Evolutionary conservation across 2,329 filamentous ascomycete genomes (phyloP), one percentile per base, ranked within the genome.

Genomic region (Zymoseptoria ardabiliae): DNA sequence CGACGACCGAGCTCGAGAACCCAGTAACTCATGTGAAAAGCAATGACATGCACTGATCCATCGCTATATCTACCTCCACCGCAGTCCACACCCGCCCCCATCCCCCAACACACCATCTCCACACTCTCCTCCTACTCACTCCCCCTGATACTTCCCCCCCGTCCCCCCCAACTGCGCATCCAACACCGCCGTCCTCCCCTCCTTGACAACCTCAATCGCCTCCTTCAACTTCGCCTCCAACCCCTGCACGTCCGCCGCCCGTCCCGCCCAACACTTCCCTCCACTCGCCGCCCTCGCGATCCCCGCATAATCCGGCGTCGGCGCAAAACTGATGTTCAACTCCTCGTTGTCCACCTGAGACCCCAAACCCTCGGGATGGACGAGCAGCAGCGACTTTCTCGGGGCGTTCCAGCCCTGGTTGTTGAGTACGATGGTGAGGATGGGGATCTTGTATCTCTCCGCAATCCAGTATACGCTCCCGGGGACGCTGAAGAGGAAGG

Each of bases 391-490:
- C 17, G 81, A 85, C 58, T 78, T 77, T 4, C 81, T 75, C 0
- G 86, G 86, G 0, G 85, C 86, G 66, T 89, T 86, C 86, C 86
- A 89, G 51, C 86, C 85, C 72, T 86, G 83, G 68, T 89, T 89
- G 69, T 88, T 88, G 55, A 89, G 71, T 10, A 88, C 83, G 50
- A 89, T 84, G 0, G 84, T 87, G 41, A 89, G 72, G 11, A 88
- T 76, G 0, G 86, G 85, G 57, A 88, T 87, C 6, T 81, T 79
- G 71, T 89, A 89, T 21, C 84, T 78, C 62, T 84, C 78, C 0
- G 82, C 78, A 54, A 89, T 87, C 86, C 86, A 88, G 71, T 88
- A 88, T 0, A 88, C 86, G 3, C 79, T 82, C 0, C 82, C 81
- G 0, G 85, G 85, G 0, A 88, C 82, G 7, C 77, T 81, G 74